A percentile compares a stretch with the other conserved stretches of the same genome.
These are phyloP conservation scores for Xylaria multiplex DNA, from an alignment of 2,329 filamentous ascomycete species.

Conservation along the genomic window DNA sequence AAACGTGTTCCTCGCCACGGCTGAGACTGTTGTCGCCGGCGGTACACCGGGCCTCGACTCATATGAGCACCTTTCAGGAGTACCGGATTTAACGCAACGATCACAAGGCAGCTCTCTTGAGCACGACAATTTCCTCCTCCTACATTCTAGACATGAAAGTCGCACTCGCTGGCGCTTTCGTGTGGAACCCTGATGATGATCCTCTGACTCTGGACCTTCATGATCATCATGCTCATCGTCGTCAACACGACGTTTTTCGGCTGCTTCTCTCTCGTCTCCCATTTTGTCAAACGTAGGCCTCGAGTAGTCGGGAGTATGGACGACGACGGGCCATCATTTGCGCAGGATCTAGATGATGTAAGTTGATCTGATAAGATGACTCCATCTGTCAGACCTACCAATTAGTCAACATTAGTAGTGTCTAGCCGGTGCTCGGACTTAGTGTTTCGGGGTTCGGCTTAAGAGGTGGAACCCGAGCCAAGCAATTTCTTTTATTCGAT, in stretches of 20 bases:
- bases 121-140: slow-evolving; percentile 69
- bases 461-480: slow-evolving; percentile 17
- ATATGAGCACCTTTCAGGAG: slow-evolving; percentile 68
- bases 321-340: slow-evolving; percentile 8
- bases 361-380: slow-evolving; percentile 37
- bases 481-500: neutral
- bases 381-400: slow-evolving; percentile 13
- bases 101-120: slow-evolving; percentile 70
- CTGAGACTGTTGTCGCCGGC: slow-evolving; percentile 37
- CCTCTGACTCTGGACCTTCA: slow-evolving; percentile 43
- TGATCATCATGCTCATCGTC: slow-evolving; percentile 38
- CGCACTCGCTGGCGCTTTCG: slow-evolving; percentile 69
- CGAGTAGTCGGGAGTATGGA: neutral
- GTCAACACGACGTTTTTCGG: slow-evolving; percentile 31
- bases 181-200: slow-evolving; percentile 50
- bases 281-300: slow-evolving; percentile 22
- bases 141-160: slow-evolving; percentile 69
- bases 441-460: slow-evolving; percentile 33
- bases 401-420: slow-evolving; percentile 5
- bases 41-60: slow-evolving; percentile 58
- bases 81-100: slow-evolving; percentile 70
- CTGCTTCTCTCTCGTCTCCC: slow-evolving; percentile 25
- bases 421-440: slow-evolving; percentile 30
- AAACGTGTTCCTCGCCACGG: slow-evolving; percentile 56
- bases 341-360: slow-evolving; percentile 17